Evolutionary conservation across 2,329 filamentous ascomycete species (phyloP).

Genomic region (Diaporthe sp.): DNA sequence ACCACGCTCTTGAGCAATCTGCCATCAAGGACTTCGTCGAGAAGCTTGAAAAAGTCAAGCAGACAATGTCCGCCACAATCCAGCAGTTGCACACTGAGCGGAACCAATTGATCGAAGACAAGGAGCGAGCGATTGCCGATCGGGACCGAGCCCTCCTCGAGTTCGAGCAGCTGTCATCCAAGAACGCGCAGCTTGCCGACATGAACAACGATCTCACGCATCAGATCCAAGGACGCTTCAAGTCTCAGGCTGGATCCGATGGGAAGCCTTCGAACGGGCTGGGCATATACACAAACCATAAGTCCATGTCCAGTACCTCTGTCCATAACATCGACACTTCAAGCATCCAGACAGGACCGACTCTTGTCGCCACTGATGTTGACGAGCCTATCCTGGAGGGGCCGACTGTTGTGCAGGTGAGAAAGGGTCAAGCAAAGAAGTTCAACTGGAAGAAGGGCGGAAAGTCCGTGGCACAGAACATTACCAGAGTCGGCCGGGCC

Average conservation of each 20-base stretch:
- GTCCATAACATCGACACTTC: conserved; percentile 62
- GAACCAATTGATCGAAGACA: conserved; percentile 87
- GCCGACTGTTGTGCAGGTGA: conserved; percentile 95
- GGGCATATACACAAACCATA: conserved; percentile 67
- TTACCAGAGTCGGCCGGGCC: conserved; percentile 93
- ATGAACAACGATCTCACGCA: conserved; percentile 97
- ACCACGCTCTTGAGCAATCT: conserved; percentile 86
- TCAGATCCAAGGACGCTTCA: conserved; percentile 93
- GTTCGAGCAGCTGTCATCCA: conserved; percentile 93
- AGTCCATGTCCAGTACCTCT: conserved; percentile 63
- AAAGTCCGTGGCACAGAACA: conserved; percentile 92
- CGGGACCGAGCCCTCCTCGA: conserved; percentile 95
- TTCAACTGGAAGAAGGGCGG: conserved; percentile 99
- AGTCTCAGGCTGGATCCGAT: conserved; percentile 74
- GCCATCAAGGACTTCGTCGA: conserved; percentile 93
- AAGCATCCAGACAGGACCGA: conserved; percentile 69
- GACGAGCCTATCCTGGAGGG: conserved; percentile 79
- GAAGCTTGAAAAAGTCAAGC: conserved; percentile 73
- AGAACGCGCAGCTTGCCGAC: conserved; percentile 93
- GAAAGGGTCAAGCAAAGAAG: conserved; percentile 94
- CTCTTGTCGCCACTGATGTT: conserved; percentile 70
- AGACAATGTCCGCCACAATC: conserved; percentile 68
- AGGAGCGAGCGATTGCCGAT: conserved; percentile 83
- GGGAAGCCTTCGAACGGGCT: conserved; percentile 65
- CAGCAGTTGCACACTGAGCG: conserved; percentile 77